These are phyloP conservation scores for Endocladia muricata DNA, from an alignment of 31 red algal genomes.

Conservation along the genomic window DNA sequence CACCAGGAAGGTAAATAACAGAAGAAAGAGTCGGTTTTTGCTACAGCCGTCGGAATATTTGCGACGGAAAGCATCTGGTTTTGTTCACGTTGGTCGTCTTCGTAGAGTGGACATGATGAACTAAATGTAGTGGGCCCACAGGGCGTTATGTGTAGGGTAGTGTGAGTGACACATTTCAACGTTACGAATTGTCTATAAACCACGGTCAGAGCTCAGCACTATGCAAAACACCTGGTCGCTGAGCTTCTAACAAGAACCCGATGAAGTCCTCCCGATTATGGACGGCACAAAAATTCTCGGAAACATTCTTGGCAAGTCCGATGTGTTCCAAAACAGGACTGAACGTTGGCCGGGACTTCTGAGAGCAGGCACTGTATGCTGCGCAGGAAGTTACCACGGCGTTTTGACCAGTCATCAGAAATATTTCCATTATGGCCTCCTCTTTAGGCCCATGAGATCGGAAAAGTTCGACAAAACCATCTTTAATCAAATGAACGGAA, in stretches of 20 bases:
- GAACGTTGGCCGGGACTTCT: background rate
- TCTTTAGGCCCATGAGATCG: background rate
- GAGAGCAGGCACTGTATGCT: background rate
- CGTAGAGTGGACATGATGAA: no score
- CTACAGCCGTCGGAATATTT: background rate
- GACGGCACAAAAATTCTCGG: background rate
- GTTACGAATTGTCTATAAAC: background rate
- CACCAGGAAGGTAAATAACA: no score
- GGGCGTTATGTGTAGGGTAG: background rate
- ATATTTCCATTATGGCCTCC: constrained; percentile 4
- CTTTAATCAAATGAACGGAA: background rate
- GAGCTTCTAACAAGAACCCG: background rate
- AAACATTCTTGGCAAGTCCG: background rate
- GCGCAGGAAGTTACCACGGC: background rate
- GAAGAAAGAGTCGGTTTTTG: background rate
- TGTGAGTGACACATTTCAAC: background rate
- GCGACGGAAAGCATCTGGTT: background rate
- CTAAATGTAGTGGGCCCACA: background rate
- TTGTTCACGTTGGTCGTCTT: background rate
- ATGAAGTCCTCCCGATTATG: background rate
- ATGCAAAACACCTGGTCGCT: background rate
- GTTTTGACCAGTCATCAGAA: background rate
- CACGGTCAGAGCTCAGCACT: background rate
- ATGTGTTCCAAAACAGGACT: background rate
- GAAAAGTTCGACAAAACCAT: background rate